Conservation (phyloP, 805 yeast genomes). For the Metschnikowia rubicola region DNA sequence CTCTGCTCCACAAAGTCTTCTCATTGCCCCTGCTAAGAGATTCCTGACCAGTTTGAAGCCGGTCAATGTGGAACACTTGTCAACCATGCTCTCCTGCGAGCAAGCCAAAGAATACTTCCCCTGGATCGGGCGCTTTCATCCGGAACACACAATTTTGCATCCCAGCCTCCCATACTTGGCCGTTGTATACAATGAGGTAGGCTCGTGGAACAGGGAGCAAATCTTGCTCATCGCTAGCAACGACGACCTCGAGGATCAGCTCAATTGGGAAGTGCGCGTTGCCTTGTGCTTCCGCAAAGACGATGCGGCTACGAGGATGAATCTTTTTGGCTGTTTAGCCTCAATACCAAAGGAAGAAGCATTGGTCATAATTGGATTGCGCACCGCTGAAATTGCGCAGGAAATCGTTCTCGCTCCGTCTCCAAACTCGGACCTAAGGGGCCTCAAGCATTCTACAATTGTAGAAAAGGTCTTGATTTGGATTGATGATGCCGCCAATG, state of each 20-base stretch:
- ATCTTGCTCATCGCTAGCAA: slow-evolving; percentile 5
- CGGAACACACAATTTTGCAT: background rate
- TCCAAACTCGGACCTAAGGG: background rate
- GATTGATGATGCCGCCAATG: background rate
- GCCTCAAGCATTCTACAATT: background rate
- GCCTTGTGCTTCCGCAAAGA: background rate
- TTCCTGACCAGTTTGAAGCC: background rate
- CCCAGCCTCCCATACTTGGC: slow-evolving; percentile 7
- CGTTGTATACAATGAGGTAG: slow-evolving; percentile 2
- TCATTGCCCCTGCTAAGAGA: too few species aligned
- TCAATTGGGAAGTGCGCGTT: slow-evolving; percentile 9
- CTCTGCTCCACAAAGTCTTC: too few species aligned
- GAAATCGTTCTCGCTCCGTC: slow-evolving; percentile 6
- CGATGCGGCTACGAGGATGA: background rate
- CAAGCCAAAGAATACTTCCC: slow-evolving; percentile 5
- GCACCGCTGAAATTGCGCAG: slow-evolving; percentile 1
- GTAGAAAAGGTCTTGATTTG: background rate
- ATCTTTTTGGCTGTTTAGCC: background rate
- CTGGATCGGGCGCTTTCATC: slow-evolving; percentile 7
- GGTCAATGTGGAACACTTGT: background rate
- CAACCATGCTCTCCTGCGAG: background rate
- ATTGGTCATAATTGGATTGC: slow-evolving; percentile 3
- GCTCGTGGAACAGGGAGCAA: slow-evolving; percentile 3
- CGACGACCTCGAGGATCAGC: slow-evolving; percentile 1
- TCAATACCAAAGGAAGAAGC: slow-evolving; percentile 4